These are phyloP conservation scores for Crucibulum parvulum DNA, from an alignment of 1,284 basidiomycete species.

Conservation along the genomic window DNA sequence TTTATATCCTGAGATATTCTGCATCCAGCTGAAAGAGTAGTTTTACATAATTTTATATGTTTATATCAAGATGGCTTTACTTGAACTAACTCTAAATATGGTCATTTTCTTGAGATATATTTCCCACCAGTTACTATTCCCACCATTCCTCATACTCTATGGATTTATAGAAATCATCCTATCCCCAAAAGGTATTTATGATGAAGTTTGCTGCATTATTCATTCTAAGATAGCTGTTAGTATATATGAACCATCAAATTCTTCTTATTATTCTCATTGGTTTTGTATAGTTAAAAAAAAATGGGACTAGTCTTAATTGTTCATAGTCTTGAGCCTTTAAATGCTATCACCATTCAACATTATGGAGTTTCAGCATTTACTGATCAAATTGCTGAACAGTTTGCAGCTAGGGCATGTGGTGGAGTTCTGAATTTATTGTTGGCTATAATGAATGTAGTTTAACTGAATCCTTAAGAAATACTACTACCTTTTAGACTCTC, in stretches of 20 bases:
- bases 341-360: slow-evolving; percentile 14
- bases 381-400: slow-evolving; percentile 9
- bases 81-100: background rate
- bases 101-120: background rate
- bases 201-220: background rate
- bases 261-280: background rate
- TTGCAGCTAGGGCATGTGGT: slow-evolving; percentile 13
- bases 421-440: slow-evolving; percentile 19
- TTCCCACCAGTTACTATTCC: background rate
- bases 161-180: background rate
- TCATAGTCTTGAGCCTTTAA: slow-evolving; percentile 18
- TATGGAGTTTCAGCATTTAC: slow-evolving; percentile 8
- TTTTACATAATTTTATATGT: too few species aligned
- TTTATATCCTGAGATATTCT: too few species aligned
- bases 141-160: background rate
- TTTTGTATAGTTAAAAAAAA: background rate
- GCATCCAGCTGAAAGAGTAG: too few species aligned
- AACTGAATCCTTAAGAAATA: slow-evolving; percentile 11
- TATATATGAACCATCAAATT: background rate
- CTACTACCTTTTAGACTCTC: slow-evolving; percentile 22
- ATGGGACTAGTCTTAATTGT: slow-evolving; percentile 18
- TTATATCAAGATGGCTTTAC: too few species aligned
- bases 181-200: background rate
- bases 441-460: slow-evolving; percentile 18
- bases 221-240: background rate